Conservation (phyloP, 441 rosid genomes). For the Biscutella auriculata region DNA sequence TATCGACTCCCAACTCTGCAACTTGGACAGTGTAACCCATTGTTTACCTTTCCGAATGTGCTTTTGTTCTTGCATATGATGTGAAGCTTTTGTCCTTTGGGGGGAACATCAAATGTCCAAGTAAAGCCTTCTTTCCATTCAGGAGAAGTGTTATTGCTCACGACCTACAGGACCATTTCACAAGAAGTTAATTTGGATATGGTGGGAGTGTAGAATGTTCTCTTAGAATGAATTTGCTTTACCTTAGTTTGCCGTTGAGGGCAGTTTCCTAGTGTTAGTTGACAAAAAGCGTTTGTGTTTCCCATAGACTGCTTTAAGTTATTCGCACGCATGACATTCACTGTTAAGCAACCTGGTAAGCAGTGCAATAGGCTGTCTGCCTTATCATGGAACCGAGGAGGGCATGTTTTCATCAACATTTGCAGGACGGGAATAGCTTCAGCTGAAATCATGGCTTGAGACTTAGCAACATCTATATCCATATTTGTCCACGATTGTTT, state of each 20-base stretch:
- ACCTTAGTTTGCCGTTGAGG: slow-evolving; percentile 90
- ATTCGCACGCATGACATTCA: slow-evolving; percentile 83
- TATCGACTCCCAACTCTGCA: background rate
- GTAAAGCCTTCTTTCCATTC: slow-evolving; percentile 89
- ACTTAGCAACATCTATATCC: slow-evolving; percentile 83
- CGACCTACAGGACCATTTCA: slow-evolving; percentile 36
- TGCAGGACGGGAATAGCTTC: slow-evolving; percentile 94
- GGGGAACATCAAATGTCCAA: slow-evolving; percentile 90
- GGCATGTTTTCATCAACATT: slow-evolving; percentile 89
- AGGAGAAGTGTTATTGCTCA: slow-evolving; percentile 53
- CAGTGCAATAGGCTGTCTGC: slow-evolving; percentile 92
- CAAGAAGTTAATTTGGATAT: background rate
- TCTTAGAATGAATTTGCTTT: background rate
- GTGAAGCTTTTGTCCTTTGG: slow-evolving; percentile 90
- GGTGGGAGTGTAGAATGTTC: background rate
- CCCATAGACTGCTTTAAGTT: slow-evolving; percentile 98
- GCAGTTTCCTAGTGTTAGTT: slow-evolving; percentile 79
- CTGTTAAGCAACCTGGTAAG: slow-evolving; percentile 92
- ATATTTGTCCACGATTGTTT: slow-evolving; percentile 95
- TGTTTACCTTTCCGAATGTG: slow-evolving; percentile 75
- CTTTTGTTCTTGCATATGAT: slow-evolving; percentile 87
- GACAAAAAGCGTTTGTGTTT: slow-evolving; percentile 87
- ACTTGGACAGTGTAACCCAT: background rate
- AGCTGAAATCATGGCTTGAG: slow-evolving; percentile 93
- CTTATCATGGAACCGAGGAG: slow-evolving; percentile 95